Evolutionary conservation across 805 yeast species (phyloP), one percentile per base, ranked within the genome.

Genomic region (Metschnikowia borealis): DNA sequence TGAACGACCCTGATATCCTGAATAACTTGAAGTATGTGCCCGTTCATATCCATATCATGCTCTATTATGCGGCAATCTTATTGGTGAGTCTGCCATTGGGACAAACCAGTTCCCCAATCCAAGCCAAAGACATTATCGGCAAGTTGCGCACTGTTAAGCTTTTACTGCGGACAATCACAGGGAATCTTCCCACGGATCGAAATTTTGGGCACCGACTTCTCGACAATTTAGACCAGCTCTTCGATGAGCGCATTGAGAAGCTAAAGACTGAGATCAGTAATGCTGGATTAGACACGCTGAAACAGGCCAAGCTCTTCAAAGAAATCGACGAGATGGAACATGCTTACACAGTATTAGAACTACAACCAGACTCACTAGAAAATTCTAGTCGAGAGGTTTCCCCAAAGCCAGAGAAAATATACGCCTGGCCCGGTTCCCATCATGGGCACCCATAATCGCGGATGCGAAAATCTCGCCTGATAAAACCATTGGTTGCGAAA

Each of bases 21-120:
- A 69, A 74, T 7, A 80, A 82, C 42, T 67, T 84, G 52, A 76
- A 75, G 57, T 84, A 80, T 57, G 85, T 83, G 18, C 90, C 90
- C 0, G 79, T 83, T n/a, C 89, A 84, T 61, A 81, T 84, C 38
- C 87, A 83, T 60, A 75, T 84, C 46, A 84, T 84, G 88, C 65
- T 83, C 11, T 84, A 83, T 60, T 84, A 83, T 56, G 85, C 89
- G 1, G 83, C 85, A 0, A 63, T 83, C 47, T 63, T 83, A 29
- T 65, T 83, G 5, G 63, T 83, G 36, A 77, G 78, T 50, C 79
- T 83, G 2, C 81, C 79, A 0, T 60, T 49, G 7, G 44, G 38
- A 26, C 64, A 60, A 1, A 60, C 55, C 8, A 59, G 61, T 1
- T 29, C 47, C 6, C 17, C 13, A 4, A 31, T 21, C 17, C 58